Evolutionary conservation across 768 basidiomycete species (phyloP), one percentile per base, ranked within the genome.

Genomic region (Psilocybe cubensis): DNA sequence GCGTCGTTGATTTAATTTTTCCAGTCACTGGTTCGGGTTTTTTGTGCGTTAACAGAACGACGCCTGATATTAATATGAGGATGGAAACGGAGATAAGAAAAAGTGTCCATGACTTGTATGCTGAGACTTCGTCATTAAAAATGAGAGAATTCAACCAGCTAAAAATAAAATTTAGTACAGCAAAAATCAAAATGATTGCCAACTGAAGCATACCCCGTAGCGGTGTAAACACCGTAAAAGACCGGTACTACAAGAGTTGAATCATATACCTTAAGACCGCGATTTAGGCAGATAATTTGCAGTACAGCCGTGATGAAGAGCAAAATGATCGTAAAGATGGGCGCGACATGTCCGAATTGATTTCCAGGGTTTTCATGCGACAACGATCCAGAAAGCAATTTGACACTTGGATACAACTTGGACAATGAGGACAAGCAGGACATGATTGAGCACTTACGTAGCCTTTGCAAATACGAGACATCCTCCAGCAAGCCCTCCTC

Each of bases 161-260:
- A 33, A 27, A 52, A 67, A 14, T 65, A 42, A 55, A 51, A 9
- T 49, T 33, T 41, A 53, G 23, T 50, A 20, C 33, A 21, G 35
- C 31, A 29, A 17, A 50, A 17, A 33, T 11, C 8, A 21, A n/a
- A 20, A 21, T 44, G 42, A 51, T 5, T 14, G 10, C 11, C 27
- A 35, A 46, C 33, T 49, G 44, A 5, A 20, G 73, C 81, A 43
- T 68, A 91, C 84, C 92, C 92, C 21, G 84, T 81, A 2, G 89
- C 90, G 0, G 93, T 95, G 67, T 95, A 96, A 9, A 94, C 87
- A 9, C 94, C 94, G 68, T 96, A 98, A 70, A 98, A 97, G 12
- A 96, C 88, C 0, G 96, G 96, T 0, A 97, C 95, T 17, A 97
- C 94, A 0, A 97, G 73, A 0, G 92, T 93, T 17, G 91, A 92